A percentile compares a stretch with the other conserved stretches of the same genome.
Evolutionary conservation across 2,329 filamentous ascomycete species (phyloP).

Genomic region (Aureobasidium sp.): DNA sequence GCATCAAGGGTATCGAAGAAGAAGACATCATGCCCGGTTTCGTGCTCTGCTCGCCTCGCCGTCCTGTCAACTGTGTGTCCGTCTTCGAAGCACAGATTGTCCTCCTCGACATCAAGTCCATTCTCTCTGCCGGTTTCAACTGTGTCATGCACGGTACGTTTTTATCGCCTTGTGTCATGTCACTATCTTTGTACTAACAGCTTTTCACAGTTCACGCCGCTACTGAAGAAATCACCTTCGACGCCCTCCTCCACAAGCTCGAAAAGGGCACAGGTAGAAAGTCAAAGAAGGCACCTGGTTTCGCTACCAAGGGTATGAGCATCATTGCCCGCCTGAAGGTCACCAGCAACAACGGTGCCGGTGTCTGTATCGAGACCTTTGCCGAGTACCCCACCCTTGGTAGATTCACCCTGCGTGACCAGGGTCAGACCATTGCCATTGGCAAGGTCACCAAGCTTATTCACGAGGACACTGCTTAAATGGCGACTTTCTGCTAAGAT

Average conservation of each 20-base stretch:
- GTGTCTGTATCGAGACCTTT: constrained; percentile 87
- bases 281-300: constrained; percentile 87
- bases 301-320: constrained; percentile 71
- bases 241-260: constrained; percentile 78
- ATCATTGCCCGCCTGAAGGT: constrained; percentile 91
- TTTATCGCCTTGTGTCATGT: background rate
- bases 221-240: constrained; percentile 94
- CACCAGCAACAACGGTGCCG: constrained; percentile 64
- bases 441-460: constrained; percentile 96
- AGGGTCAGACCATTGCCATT: constrained; percentile 99
- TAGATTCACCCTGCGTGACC: constrained; percentile 63
- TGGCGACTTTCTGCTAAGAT: background rate
- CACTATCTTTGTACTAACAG: background rate
- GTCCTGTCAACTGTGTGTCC: constrained; percentile 81
- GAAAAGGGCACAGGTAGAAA: constrained; percentile 91
- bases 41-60: constrained; percentile 89
- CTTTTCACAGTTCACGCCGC: constrained; percentile 67
- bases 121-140: constrained; percentile 91
- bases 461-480: constrained; percentile 28
- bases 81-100: constrained; percentile 95
- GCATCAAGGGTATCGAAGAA: constrained; percentile 90
- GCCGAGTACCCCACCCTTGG: constrained; percentile 94
- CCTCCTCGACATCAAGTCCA: constrained; percentile 88
- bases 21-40: constrained; percentile 95
- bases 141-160: constrained; percentile 68